Conservation (phyloP, 2,329 filamentous ascomycete genomes). For the Zymoseptoria brevis region DNA sequence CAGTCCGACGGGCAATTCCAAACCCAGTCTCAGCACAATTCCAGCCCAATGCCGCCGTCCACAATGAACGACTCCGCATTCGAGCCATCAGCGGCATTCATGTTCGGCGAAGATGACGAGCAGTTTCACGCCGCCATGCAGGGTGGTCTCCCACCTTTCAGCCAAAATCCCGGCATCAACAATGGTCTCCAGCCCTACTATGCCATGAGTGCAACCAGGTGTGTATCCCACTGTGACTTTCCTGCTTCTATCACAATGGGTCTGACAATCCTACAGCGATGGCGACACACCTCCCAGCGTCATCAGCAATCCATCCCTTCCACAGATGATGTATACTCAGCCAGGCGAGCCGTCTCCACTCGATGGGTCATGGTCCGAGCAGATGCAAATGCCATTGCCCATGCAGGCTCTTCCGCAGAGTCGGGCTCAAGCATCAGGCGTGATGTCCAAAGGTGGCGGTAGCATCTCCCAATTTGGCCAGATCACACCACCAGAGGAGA, state of each 20-base stretch:
- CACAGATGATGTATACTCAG: not conserved
- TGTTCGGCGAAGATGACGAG: constrained; percentile 19
- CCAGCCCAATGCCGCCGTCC: not conserved
- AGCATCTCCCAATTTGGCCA: constrained; percentile 28
- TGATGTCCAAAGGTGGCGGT: constrained; percentile 7
- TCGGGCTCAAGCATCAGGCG: constrained; percentile 11
- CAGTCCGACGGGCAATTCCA: not conserved
- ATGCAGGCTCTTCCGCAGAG: not conserved
- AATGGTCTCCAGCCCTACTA: constrained; percentile 1
- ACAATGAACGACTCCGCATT: constrained; percentile 18
- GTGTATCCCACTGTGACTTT: not conserved
- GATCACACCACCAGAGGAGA: constrained; percentile 32
- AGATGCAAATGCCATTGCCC: constrained; percentile 1
- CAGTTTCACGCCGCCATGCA: constrained; percentile 17
- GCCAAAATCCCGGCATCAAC: not conserved
- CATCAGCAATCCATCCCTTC: not conserved
- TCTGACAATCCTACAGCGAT: not conserved
- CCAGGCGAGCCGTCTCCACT: constrained; percentile 3
- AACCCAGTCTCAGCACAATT: not conserved
- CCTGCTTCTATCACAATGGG: not conserved
- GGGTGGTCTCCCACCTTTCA: constrained; percentile 5
- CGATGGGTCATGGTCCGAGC: constrained; percentile 4
- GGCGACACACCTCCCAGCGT: not conserved
- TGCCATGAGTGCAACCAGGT: constrained; percentile 1
- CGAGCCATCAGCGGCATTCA: constrained; percentile 19